phyloP scores from a whole-genome alignment of 2,329 filamentous ascomycete species.

The Penicillium sp. region DNA sequence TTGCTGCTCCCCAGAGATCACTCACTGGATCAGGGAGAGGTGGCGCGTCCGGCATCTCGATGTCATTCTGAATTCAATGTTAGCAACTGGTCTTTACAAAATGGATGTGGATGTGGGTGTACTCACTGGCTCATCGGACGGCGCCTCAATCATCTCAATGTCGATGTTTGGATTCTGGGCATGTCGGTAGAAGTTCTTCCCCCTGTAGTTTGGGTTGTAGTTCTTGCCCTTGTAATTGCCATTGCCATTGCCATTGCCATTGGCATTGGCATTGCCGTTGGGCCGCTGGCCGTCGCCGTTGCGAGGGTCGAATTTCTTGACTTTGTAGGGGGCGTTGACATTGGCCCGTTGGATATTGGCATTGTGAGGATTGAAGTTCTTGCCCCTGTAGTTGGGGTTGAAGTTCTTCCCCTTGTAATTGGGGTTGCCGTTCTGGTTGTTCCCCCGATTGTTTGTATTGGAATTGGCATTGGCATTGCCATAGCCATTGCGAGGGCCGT shows the following conservation, averaged over 20 bases:
- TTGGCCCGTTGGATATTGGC: too few species aligned
- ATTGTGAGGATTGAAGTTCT: not conserved
- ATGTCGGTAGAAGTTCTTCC: not conserved
- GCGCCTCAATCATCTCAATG: not conserved
- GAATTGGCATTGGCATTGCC: not conserved
- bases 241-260: too few species aligned
- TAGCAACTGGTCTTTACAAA: not conserved
- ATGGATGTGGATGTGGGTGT: not conserved
- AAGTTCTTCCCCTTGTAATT: conserved; percentile 2
- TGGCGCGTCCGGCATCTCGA: conserved; percentile 21
- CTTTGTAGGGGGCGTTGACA: too few species aligned
- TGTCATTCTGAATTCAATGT: conserved; percentile 1
- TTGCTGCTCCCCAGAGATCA: not conserved
- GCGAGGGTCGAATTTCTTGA: not conserved
- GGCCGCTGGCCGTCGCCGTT: not conserved
- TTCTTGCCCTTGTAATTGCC: too few species aligned
- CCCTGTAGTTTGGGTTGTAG: too few species aligned
- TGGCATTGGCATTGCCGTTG: not conserved
- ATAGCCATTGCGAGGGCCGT: not conserved
- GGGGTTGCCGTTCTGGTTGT: not conserved
- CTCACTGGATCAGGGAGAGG: conserved; percentile 3
- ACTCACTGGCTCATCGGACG: conserved; percentile 3
- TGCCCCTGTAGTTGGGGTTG: not conserved
- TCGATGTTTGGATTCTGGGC: not conserved
- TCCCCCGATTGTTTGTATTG: too few species aligned